These are phyloP conservation scores for Linaria vulgaris DNA, from an alignment of 257 asterid species.

Conservation along the genomic window DNA sequence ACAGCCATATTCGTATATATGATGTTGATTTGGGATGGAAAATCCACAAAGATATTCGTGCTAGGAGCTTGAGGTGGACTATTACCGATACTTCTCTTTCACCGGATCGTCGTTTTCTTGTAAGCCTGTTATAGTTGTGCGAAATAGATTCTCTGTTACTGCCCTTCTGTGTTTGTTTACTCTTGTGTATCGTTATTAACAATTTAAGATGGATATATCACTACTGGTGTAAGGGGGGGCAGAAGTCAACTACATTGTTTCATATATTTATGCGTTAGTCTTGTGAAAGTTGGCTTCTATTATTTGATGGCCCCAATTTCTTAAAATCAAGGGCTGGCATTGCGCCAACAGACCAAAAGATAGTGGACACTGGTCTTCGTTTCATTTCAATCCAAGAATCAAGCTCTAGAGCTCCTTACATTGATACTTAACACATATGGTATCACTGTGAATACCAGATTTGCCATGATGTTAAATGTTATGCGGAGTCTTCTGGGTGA, in stretches of 20 bases:
- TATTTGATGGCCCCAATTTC: too few relatives aligned
- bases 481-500: too few relatives aligned
- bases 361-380: too few relatives aligned
- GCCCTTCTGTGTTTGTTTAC: background rate
- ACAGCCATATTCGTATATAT: conserved; percentile 78
- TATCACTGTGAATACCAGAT: too few relatives aligned
- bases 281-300: too few relatives aligned
- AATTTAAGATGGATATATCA: background rate
- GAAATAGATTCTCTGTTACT: conserved; percentile 12
- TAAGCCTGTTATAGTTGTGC: conserved; percentile 36
- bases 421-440: too few relatives aligned
- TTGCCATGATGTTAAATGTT: too few relatives aligned
- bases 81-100: conserved; percentile 89
- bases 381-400: too few relatives aligned
- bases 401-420: too few relatives aligned
- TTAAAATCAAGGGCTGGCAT: too few relatives aligned
- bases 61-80: conserved; percentile 89
- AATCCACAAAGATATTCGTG: conserved; percentile 74
- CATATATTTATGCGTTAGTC: background rate
- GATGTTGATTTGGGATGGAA: conserved; percentile 80
- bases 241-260: background rate
- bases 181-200: background rate
- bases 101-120: conserved; percentile 85
- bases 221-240: background rate
- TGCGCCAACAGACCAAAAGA: too few relatives aligned